phyloP scores from a whole-genome alignment of 2,329 filamentous ascomycete genomes.

The Fusarium newnesense region DNA sequence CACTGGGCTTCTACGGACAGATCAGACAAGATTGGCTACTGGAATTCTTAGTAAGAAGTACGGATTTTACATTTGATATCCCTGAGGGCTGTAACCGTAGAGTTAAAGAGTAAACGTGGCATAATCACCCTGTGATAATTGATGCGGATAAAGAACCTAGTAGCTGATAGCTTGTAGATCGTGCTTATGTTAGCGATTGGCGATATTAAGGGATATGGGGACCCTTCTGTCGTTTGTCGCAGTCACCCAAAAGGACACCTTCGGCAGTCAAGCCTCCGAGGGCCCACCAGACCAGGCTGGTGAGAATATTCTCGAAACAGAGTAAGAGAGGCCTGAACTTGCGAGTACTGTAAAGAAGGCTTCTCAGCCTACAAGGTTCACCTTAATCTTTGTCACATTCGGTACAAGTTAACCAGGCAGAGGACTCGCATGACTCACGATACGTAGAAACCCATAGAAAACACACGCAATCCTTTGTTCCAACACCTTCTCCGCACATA shows the following conservation, averaged over 20 bases:
- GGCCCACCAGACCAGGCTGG: conserved; percentile 22
- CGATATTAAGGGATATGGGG: conserved; percentile 34
- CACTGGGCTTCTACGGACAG: no score
- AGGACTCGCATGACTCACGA: conserved; percentile 28
- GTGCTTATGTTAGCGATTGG: neutral
- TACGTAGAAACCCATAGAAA: conserved; percentile 30
- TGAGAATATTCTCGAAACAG: conserved; percentile 46
- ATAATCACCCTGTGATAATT: neutral
- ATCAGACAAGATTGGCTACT: no score
- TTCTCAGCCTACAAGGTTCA: neutral
- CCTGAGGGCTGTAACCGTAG: no score
- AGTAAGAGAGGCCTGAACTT: conserved; percentile 27
- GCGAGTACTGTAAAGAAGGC: neutral
- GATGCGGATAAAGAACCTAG: neutral
- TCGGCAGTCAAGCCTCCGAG: conserved; percentile 24
- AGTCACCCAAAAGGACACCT: conserved; percentile 29
- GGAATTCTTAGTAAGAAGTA: no score
- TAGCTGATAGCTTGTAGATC: neutral
- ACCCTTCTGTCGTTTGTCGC: conserved; percentile 21
- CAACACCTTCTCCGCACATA: neutral
- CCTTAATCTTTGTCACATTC: neutral
- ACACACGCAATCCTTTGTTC: conserved; percentile 2
- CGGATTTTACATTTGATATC: no score
- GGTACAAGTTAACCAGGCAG: neutral
- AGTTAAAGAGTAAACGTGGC: no score